Conservation (phyloP, 2,329 filamentous ascomycete species). For the Paecilomyces formosus region DNA sequence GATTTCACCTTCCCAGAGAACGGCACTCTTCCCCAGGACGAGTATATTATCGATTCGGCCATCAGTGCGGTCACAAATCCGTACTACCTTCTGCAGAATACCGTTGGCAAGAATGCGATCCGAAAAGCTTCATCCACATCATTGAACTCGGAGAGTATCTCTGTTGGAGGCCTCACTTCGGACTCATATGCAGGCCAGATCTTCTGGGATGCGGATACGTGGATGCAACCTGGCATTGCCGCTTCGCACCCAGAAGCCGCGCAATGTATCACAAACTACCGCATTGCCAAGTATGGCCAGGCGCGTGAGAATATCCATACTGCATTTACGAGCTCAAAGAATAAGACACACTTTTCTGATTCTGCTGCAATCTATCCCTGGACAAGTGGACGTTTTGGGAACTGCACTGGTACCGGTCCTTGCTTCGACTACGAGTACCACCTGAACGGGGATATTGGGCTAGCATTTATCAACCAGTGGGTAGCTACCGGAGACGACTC, state of each 20-base stretch:
- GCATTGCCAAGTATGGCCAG: conserved; percentile 51
- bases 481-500: conserved; percentile 52
- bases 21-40: conserved; percentile 51
- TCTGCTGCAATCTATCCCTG: conserved; percentile 59
- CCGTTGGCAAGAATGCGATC: conserved; percentile 47
- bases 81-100: conserved; percentile 44
- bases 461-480: conserved; percentile 56
- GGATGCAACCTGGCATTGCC: conserved; percentile 62
- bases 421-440: conserved; percentile 70
- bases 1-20: conserved; percentile 51
- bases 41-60: conserved; percentile 47
- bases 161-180: conserved; percentile 60
- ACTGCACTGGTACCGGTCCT: conserved; percentile 57
- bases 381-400: conserved; percentile 60
- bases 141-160: conserved; percentile 56
- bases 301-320: conserved; percentile 53
- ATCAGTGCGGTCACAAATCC: conserved; percentile 42
- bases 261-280: conserved; percentile 58
- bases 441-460: conserved; percentile 61
- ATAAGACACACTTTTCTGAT: conserved; percentile 48
- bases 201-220: conserved; percentile 62
- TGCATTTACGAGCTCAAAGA: conserved; percentile 52
- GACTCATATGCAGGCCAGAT: conserved; percentile 60
- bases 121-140: conserved; percentile 40
- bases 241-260: conserved; percentile 56